phyloP scores from a whole-genome alignment of 2,329 filamentous ascomycete species.

The Rosellinia necatrix region DNA sequence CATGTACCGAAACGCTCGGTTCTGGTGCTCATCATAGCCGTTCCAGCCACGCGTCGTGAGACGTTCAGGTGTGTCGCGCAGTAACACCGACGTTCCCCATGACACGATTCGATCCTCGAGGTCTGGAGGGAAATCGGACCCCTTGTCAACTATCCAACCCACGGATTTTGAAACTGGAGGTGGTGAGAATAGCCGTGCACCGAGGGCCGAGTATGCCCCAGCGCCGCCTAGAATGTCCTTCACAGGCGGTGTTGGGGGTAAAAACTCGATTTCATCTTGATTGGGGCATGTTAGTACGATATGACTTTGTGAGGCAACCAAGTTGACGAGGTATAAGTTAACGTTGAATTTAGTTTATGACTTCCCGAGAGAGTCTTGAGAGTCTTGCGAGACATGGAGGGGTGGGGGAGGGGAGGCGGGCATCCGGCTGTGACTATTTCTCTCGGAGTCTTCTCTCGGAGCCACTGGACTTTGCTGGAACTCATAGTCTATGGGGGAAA shows the following conservation, averaged over 20 bases:
- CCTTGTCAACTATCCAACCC: slow-evolving; percentile 90
- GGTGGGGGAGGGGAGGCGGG: background rate
- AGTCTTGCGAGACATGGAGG: background rate
- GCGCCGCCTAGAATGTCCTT: slow-evolving; percentile 85
- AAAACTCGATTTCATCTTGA: slow-evolving; percentile 88
- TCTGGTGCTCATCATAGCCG: slow-evolving; percentile 75
- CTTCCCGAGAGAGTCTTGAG: background rate
- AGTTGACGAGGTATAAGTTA: background rate
- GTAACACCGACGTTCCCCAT: slow-evolving; percentile 76
- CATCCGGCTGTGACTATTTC: too few species aligned
- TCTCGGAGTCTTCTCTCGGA: too few species aligned
- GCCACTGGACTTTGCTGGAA: background rate
- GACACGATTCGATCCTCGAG: slow-evolving; percentile 67
- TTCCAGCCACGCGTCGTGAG: slow-evolving; percentile 93
- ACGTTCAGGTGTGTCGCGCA: slow-evolving; percentile 68
- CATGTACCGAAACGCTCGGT: slow-evolving; percentile 80
- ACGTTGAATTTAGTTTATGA: background rate
- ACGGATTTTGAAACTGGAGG: slow-evolving; percentile 67
- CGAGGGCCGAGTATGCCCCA: slow-evolving; percentile 83
- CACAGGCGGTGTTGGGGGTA: slow-evolving; percentile 69
- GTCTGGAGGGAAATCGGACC: slow-evolving; percentile 78
- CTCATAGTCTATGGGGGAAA: background rate
- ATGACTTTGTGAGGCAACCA: background rate
- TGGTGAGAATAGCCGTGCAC: slow-evolving; percentile 85
- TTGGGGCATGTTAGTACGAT: slow-evolving; percentile 24